phyloP scores from a whole-genome alignment of 1,284 basidiomycete species.

The Cronartium quercuum region DNA sequence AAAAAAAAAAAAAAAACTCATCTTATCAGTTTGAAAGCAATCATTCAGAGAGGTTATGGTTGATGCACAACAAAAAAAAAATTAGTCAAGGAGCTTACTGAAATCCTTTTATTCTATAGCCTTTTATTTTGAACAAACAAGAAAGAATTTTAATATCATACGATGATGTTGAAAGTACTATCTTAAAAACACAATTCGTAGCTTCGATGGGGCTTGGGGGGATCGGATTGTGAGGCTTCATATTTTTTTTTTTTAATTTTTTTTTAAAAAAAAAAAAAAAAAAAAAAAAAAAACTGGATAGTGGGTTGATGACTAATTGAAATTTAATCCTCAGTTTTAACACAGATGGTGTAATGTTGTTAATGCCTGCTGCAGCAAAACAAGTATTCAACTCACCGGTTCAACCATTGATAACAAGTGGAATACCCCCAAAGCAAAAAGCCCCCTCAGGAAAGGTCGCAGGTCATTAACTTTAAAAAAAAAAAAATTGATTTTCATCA shows the following conservation, averaged over 20 bases:
- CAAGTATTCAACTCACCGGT: too few species aligned
- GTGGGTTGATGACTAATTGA: not conserved
- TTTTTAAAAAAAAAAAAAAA: not conserved
- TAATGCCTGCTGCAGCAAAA: not conserved
- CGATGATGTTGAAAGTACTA: not conserved
- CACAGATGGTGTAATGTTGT: not conserved
- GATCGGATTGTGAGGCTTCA: constrained; percentile 3
- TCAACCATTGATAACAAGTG: too few species aligned
- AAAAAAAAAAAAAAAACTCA: not conserved
- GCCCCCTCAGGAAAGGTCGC: too few species aligned
- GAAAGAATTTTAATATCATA: not conserved
- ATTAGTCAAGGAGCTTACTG: not conserved
- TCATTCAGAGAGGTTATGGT: not conserved
- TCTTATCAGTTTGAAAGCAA: not conserved
- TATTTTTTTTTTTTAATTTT: not conserved
- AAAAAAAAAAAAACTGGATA: too few species aligned
- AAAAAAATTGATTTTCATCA: too few species aligned
- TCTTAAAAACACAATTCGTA: not conserved
- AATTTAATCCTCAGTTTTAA: not conserved
- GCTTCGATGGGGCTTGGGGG: not conserved
- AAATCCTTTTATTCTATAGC: not conserved
- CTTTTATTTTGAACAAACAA: not conserved
- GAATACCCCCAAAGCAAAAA: too few species aligned
- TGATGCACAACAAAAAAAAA: not conserved
- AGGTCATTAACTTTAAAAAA: too few species aligned